These are phyloP conservation scores for Daldinia bambusicola DNA, from an alignment of 495 filamentous ascomycete species.

Conservation along the genomic window DNA sequence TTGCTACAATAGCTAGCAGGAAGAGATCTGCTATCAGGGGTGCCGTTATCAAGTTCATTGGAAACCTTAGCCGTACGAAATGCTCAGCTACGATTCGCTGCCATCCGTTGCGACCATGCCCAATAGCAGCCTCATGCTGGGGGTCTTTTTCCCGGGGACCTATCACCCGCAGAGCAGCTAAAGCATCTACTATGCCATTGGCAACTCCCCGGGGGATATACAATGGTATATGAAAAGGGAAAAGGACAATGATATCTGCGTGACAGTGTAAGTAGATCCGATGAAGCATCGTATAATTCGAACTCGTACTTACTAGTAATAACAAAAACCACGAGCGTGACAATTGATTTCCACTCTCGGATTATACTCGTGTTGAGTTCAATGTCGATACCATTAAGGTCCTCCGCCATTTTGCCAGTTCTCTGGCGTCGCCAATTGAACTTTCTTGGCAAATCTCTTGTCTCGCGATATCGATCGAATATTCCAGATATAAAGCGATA, in stretches of 20 bases:
- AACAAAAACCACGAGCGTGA: slow-evolving; percentile 71
- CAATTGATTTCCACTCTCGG: slow-evolving; percentile 68
- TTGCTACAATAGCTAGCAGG: slow-evolving; percentile 69
- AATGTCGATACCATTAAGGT: slow-evolving; percentile 35
- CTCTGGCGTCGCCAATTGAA: slow-evolving; percentile 3
- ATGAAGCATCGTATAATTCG: not conserved
- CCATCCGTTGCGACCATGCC: slow-evolving; percentile 26
- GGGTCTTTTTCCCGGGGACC: slow-evolving; percentile 48
- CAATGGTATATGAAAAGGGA: slow-evolving; percentile 69
- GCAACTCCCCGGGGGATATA: slow-evolving; percentile 61
- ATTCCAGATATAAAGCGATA: slow-evolving; percentile 7
- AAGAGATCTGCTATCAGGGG: slow-evolving; percentile 73
- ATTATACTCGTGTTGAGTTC: slow-evolving; percentile 63
- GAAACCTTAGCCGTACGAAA: slow-evolving; percentile 61
- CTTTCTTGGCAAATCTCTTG: not conserved
- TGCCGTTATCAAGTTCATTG: slow-evolving; percentile 74
- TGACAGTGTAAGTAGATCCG: slow-evolving; percentile 7
- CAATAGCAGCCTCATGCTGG: slow-evolving; percentile 14
- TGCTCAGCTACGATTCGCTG: slow-evolving; percentile 35
- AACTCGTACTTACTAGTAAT: slow-evolving; percentile 64
- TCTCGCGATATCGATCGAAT: not conserved
- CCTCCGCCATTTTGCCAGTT: slow-evolving; percentile 50
- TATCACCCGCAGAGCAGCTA: slow-evolving; percentile 62
- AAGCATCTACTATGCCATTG: slow-evolving; percentile 53
- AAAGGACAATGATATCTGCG: slow-evolving; percentile 70